Evolutionary conservation across 805 yeast genomes (phyloP).

Genomic region (Isabelozyma rhagii): DNA sequence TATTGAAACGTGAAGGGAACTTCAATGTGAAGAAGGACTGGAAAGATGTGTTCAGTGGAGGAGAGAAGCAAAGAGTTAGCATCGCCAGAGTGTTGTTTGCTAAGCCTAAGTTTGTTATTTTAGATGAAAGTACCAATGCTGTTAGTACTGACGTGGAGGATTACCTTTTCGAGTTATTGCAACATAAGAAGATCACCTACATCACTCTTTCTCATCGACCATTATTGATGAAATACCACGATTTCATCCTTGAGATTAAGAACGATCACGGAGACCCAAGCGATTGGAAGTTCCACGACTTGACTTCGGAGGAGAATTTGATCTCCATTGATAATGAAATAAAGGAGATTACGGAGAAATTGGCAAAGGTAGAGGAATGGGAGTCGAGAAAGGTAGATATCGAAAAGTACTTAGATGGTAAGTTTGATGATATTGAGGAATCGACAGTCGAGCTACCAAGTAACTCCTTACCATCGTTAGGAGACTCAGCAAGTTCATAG

Average conservation of each 20-base stretch:
- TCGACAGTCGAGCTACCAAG: slow-evolving; percentile 1
- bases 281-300: slow-evolving; percentile 57
- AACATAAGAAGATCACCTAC: slow-evolving; percentile 65
- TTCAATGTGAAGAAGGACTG: slow-evolving; percentile 63
- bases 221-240: slow-evolving; percentile 80
- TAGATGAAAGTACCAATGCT: slow-evolving; percentile 95
- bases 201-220: slow-evolving; percentile 85
- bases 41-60: slow-evolving; percentile 94
- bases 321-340: slow-evolving; percentile 75
- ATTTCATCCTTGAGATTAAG: slow-evolving; percentile 65
- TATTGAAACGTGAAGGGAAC: slow-evolving; percentile 63
- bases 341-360: slow-evolving; percentile 56
- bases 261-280: slow-evolving; percentile 41
- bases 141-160: slow-evolving; percentile 89
- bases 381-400: slow-evolving; percentile 59
- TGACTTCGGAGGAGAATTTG: slow-evolving; percentile 64
- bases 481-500: not conserved
- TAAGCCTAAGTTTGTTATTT: slow-evolving; percentile 73
- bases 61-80: slow-evolving; percentile 87
- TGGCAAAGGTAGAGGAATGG: slow-evolving; percentile 58
- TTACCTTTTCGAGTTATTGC: slow-evolving; percentile 71
- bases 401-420: slow-evolving; percentile 48
- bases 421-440: slow-evolving; percentile 16
- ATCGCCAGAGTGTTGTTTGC: slow-evolving; percentile 84
- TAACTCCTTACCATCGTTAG: slow-evolving; percentile 1